These are phyloP conservation scores for Mesembryanthemum crystallinum DNA, from an alignment of 148 eudicot species.

Conservation along the genomic window DNA sequence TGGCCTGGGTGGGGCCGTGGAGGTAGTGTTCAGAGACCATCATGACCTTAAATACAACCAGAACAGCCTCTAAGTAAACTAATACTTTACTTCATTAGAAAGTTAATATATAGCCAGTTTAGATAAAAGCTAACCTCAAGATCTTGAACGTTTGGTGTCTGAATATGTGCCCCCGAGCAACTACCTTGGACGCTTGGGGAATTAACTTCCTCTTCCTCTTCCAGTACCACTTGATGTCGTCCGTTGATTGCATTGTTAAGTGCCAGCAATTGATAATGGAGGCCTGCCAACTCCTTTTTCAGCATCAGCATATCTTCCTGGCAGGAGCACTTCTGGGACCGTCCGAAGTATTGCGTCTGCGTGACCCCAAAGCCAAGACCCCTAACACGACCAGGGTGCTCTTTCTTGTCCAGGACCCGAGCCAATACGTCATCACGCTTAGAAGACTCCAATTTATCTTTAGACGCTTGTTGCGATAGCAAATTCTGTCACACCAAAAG, in stretches of 20 bases:
- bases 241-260: neutral
- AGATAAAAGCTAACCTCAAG: neutral
- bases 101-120: no score
- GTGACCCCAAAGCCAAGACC: slow-evolving; percentile 12
- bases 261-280: neutral
- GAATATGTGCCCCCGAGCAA: slow-evolving; percentile 1
- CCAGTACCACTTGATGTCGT: neutral
- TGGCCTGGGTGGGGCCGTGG: no score
- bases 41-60: no score
- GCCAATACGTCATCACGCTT: slow-evolving; percentile 11
- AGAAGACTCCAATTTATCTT: neutral
- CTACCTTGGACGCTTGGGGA: slow-evolving; percentile 8
- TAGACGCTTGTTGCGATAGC: neutral
- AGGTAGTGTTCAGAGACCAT: no score
- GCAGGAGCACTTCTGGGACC: neutral
- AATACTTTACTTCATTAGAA: no score
- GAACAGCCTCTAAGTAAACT: no score
- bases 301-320: neutral
- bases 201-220: neutral
- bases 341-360: slow-evolving; percentile 2
- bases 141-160: neutral
- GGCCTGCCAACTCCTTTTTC: neutral
- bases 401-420: slow-evolving; percentile 10
- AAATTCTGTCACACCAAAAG: neutral
- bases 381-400: slow-evolving; percentile 21